Evolutionary conservation across 306 rosid species (phyloP).

Genomic region (Pyrus pyrifolia): DNA sequence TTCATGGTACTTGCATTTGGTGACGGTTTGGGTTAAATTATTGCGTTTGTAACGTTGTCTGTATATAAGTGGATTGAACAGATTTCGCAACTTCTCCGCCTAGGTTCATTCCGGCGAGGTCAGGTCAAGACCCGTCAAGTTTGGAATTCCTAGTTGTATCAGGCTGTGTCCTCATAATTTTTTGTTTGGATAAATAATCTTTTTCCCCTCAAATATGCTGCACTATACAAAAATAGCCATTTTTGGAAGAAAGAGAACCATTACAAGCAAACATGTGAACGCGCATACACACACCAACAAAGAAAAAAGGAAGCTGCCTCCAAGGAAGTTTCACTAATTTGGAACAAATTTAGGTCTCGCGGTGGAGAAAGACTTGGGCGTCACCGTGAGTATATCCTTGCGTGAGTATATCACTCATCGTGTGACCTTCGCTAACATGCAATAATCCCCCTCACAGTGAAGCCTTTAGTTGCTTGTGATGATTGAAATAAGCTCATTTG

Average conservation of each 20-base stretch:
- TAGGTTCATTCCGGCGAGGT: too few species aligned
- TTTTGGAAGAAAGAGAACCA: background rate
- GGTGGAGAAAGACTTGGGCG: background rate
- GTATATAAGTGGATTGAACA: background rate
- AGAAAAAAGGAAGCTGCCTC: background rate
- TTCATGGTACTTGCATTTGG: background rate
- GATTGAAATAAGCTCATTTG: constrained; percentile 50
- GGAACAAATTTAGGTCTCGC: background rate
- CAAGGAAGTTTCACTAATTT: background rate
- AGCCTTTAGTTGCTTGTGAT: constrained; percentile 11
- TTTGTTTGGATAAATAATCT: background rate
- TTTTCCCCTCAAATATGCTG: background rate
- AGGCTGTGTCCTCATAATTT: background rate
- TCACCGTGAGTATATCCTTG: background rate
- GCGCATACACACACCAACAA: background rate
- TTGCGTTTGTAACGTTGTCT: too few species aligned
- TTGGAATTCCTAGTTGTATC: too few species aligned
- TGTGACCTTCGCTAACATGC: background rate
- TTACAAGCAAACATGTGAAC: background rate
- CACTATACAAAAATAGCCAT: background rate
- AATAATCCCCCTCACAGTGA: background rate
- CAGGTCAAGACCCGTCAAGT: too few species aligned
- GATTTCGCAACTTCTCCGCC: too few species aligned
- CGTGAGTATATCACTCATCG: background rate
- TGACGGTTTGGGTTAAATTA: background rate